phyloP scores from a whole-genome alignment of 228 moss, liverwort and hornwort genomes.

The Sphagnum fallax region DNA sequence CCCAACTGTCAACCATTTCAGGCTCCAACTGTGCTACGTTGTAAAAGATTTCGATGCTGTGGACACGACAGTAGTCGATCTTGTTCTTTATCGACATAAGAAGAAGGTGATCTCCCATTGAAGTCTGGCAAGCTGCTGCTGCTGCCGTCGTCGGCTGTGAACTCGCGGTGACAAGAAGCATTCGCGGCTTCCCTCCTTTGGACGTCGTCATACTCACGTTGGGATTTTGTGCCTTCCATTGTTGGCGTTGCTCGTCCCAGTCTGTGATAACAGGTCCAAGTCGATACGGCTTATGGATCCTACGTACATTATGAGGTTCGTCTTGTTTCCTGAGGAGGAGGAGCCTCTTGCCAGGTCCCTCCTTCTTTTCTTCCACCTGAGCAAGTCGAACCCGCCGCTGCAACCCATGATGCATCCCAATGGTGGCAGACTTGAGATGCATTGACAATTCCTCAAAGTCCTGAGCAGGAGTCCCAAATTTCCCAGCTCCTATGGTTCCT shows the following conservation, averaged over 20 bases:
- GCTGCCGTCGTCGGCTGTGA: conserved; percentile 17
- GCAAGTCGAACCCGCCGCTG: no score
- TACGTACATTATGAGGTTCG: no score
- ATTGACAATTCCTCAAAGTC: conserved; percentile 5
- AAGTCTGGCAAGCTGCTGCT: conserved; percentile 15
- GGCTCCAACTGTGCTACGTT: conserved; percentile 41
- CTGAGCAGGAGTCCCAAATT: conserved; percentile 11
- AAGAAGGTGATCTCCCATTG: conserved; percentile 29
- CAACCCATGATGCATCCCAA: no score
- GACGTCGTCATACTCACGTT: background rate
- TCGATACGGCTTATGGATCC: conserved; percentile 13
- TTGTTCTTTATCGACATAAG: conserved; percentile 35
- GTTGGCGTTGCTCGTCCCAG: conserved; percentile 23
- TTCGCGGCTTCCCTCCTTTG: conserved; percentile 10
- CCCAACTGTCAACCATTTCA: conserved; percentile 51
- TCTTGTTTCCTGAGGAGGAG: no score
- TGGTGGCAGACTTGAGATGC: background rate
- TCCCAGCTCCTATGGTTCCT: conserved; percentile 41
- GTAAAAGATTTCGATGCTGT: conserved; percentile 27
- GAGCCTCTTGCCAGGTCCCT: no score
- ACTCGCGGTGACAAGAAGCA: conserved; percentile 24
- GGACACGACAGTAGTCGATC: conserved; percentile 29
- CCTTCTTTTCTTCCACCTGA: no score
- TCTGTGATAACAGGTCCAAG: conserved; percentile 26
- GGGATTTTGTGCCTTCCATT: conserved; percentile 23